Evolutionary conservation across 495 filamentous ascomycete genomes (phyloP).

Genomic region (Aspergillus heteromorphus): DNA sequence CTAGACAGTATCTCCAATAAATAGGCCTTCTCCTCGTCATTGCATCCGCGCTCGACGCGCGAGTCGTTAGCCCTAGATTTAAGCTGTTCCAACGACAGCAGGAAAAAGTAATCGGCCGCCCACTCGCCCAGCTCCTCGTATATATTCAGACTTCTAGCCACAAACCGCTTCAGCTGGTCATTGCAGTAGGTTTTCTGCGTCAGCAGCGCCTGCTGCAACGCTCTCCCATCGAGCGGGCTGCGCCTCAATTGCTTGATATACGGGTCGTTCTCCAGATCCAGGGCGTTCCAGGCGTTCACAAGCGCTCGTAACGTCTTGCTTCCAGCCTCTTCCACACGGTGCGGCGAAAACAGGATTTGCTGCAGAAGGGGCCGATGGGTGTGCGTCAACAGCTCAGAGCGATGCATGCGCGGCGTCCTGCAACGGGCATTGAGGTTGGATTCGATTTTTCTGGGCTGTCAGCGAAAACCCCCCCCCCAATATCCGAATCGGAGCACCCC

Average conservation of each 20-base stretch:
- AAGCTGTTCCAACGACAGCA: constrained; percentile 47
- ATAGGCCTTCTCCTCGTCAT: constrained; percentile 55
- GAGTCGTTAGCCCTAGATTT: constrained; percentile 27
- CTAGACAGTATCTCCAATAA: constrained; percentile 46
- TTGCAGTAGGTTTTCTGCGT: constrained; percentile 57
- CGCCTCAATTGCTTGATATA: constrained; percentile 53
- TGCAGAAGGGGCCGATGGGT: constrained; percentile 62
- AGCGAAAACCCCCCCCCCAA: neutral
- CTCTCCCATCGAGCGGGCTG: constrained; percentile 20
- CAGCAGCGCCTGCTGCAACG: constrained; percentile 41
- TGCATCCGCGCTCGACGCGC: constrained; percentile 32
- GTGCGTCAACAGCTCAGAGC: constrained; percentile 61
- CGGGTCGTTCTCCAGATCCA: constrained; percentile 62
- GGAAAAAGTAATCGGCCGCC: constrained; percentile 69
- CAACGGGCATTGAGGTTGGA: constrained; percentile 68
- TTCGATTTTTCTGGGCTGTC: constrained; percentile 55
- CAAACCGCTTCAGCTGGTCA: constrained; percentile 57
- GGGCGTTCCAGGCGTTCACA: constrained; percentile 16
- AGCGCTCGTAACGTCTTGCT: constrained; percentile 21
- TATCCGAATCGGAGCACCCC: no score
- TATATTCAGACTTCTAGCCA: constrained; percentile 37
- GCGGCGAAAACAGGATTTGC: constrained; percentile 42
- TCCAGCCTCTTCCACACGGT: neutral
- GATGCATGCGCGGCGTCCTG: constrained; percentile 64
- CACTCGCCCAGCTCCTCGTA: constrained; percentile 65